These are phyloP conservation scores for Fusarium odoratissimum DNA, from an alignment of 2,329 filamentous ascomycete genomes.

Conservation along the genomic window DNA sequence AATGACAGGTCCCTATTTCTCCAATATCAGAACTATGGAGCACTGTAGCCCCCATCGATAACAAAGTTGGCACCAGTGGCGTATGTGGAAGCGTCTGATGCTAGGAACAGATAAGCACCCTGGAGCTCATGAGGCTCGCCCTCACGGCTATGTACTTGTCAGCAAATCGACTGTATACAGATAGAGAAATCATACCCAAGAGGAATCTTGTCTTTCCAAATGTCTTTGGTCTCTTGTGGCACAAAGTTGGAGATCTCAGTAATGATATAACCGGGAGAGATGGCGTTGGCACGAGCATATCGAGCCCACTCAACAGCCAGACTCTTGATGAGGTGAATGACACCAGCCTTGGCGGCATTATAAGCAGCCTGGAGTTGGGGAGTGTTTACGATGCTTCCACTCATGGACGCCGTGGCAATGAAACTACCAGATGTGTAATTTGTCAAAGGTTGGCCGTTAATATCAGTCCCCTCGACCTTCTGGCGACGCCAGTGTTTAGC, in stretches of 20 bases:
- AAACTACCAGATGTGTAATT: conserved; percentile 56
- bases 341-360: conserved; percentile 66
- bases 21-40: conserved; percentile 21
- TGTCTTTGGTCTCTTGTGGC: conserved; percentile 42
- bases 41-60: conserved; percentile 49
- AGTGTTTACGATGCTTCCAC: conserved; percentile 62
- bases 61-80: conserved; percentile 49
- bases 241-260: conserved; percentile 46
- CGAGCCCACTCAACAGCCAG: conserved; percentile 68
- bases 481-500: conserved; percentile 75
- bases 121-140: conserved; percentile 45
- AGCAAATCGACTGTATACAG: background rate
- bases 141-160: conserved; percentile 37
- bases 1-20: background rate
- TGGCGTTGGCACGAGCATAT: conserved; percentile 67
- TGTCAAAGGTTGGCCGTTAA: conserved; percentile 34
- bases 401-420: conserved; percentile 65
- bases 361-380: conserved; percentile 66
- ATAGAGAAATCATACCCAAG: conserved; percentile 24
- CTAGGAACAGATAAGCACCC: conserved; percentile 43
- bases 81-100: conserved; percentile 49
- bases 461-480: conserved; percentile 68
- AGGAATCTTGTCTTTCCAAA: conserved; percentile 45
- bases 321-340: conserved; percentile 66
- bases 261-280: conserved; percentile 54